Percentiles rank a stretch among this genome's conserved stretches.
Evolutionary conservation across 108 stramenopile species (phyloP).

Genomic region (Epithemia pelagica): DNA sequence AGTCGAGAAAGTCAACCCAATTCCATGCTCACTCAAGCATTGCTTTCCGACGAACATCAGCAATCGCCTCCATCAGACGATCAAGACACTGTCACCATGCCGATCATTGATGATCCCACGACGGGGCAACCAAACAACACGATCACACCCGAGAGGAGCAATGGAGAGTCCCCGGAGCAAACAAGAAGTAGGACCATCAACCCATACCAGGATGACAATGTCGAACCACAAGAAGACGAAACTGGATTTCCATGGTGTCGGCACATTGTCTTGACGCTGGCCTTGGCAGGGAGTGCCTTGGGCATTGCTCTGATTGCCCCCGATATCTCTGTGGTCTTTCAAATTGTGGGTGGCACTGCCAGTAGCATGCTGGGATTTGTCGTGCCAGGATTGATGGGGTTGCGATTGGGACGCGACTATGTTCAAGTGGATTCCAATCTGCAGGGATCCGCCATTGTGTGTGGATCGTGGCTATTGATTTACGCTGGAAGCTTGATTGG

Average conservation of each 20-base stretch:
- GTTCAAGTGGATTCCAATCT: conserved; percentile 13
- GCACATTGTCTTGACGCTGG: conserved; percentile 21
- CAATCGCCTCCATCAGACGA: not conserved
- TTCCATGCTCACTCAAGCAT: conserved; percentile 5
- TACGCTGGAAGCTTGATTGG: conserved; percentile 52
- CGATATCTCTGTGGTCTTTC: conserved; percentile 71
- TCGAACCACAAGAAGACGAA: conserved; percentile 1
- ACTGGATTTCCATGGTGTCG: not conserved
- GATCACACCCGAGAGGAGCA: not conserved
- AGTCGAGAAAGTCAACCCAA: conserved; percentile 3
- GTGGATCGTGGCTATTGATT: conserved; percentile 37
- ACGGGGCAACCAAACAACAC: not conserved
- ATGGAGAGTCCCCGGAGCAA: not conserved
- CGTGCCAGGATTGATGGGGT: conserved; percentile 61
- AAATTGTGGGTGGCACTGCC: conserved; percentile 68
- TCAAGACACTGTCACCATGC: not conserved
- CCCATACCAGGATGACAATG: not conserved
- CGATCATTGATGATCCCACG: conserved; percentile 1
- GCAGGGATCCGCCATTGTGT: not conserved
- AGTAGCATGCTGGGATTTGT: conserved; percentile 59
- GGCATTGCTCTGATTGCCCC: conserved; percentile 58
- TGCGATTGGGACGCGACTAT: conserved; percentile 10
- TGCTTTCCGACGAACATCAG: conserved; percentile 1
- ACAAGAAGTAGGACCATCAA: not conserved
- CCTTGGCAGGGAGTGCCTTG: conserved; percentile 50